Base-by-base conservation (phyloP, 345 rosid genomes). In the Garcia nutans region DNA sequence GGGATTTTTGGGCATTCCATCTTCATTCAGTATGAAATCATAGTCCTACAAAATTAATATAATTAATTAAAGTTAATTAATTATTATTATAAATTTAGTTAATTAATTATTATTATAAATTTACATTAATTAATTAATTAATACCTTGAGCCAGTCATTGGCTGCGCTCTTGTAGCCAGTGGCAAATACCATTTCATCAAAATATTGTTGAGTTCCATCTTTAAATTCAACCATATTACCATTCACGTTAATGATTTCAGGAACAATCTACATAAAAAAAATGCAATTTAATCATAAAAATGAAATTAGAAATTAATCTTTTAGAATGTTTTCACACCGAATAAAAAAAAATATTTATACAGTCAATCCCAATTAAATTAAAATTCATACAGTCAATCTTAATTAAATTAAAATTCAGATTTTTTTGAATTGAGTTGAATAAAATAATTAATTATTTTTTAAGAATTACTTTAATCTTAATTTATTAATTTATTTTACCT, bases 121-220 rank as follows among this genome's bases (percentile, higher is more conserved):
- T 1, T 8, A 47, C 12, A 47, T 47, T 45, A 45, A 28, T 28
- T 8, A 9, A 47, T 10, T 17, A 17, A 47, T 57, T 23, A 9
- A n/a, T 75, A 83, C 88, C 84, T 85, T 74, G 37, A 87, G 74
- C 90, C 87, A 87, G 2, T 65, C 69, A 55, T 76, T 78, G 11
- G 87, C 79, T 0, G 65, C 41, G 67, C 81, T 81, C 45, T 15
- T 77, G 62, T 69, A 77, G 28, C 81, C 84, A 11, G 81, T 81
- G 15, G 84, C 84, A 49, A 81, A 74, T 9, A 77, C 50, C 8
- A 81, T 77, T 2, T 23, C 81, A 74, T 81, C 78, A 59, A 77
- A 77, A 37, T 64, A 65, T 58, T 50, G 71, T 16, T 57, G 49
- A 10, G 20, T 9, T 8, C 60, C 76, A 65, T 77, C 28, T n/a